Base-by-base conservation (phyloP, 139 green algal genomes). In the Medakamo hakoo region DNA sequence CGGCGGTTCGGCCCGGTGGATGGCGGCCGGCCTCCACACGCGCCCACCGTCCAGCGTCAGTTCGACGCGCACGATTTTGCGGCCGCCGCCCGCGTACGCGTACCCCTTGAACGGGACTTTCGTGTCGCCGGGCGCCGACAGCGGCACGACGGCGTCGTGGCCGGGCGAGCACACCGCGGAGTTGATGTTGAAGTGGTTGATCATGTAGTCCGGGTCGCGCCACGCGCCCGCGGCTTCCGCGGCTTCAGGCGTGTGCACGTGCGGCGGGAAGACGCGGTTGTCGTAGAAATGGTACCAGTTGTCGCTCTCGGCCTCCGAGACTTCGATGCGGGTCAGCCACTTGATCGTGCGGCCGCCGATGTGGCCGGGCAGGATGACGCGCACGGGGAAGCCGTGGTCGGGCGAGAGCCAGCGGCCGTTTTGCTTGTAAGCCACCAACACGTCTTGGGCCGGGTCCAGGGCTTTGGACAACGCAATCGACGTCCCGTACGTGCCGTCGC, bases 121-220 rank as follows among this genome's bases (percentile, higher is more conserved):
- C 79, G 90, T 88, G 16, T 60, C 69, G 32, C 21, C 49, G n/a
- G n/a, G n/a, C 58, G 82, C 71, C 14, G 30, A n/a, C 24, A 94
- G 71, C 1, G 73, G 65, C 26, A 98, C 55, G 19, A 91, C 65
- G 74, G 97, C 88, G 58, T 94, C 86, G 71, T 99, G 91, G 63
- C 71, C 80, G 4, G 93, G 93, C 23, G 75, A 76, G 19, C 77
- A 76, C 18, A 97, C 88, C 26, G 84, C 88, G 2, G 73, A 86
- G 75, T 99, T 95, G 71, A 99, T 92, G 80, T 97, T 96, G 28
- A 99, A 76, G 63, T 99, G 82, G 68, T 96, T 99, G 84, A 97
- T 93, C 71, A 99, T 95, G 73, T 86, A 98, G 65, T 98, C 92
- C 3, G 90, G 88, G 67, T 95, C 92, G 80, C 84, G 94, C 91